Evolutionary conservation across 2,329 filamentous ascomycete genomes (phyloP).

Genomic region (Phoma sp.): DNA sequence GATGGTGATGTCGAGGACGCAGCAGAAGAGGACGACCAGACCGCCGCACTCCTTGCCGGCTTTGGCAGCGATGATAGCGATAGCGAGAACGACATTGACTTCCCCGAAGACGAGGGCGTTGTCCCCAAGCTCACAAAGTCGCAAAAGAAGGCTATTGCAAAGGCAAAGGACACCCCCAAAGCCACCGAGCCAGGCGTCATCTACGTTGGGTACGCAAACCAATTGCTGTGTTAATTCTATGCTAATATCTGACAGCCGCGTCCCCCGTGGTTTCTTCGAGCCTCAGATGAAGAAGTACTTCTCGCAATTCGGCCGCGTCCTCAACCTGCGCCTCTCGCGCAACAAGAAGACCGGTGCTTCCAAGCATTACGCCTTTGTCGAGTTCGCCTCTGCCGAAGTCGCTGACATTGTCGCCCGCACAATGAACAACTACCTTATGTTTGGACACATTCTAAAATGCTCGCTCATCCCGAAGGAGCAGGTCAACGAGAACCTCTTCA

Average conservation of each 20-base stretch:
- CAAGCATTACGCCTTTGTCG: constrained; percentile 94
- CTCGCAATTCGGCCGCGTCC: constrained; percentile 86
- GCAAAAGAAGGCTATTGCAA: constrained; percentile 53
- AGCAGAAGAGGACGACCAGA: constrained; percentile 54
- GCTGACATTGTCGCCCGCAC: constrained; percentile 92
- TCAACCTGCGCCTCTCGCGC: constrained; percentile 79
- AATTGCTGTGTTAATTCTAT: background rate
- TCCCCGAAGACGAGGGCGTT: constrained; percentile 49
- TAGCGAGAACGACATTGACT: constrained; percentile 41
- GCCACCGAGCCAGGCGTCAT: constrained; percentile 74
- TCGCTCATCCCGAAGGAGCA: constrained; percentile 77
- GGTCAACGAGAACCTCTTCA: constrained; percentile 82
- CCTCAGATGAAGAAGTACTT: constrained; percentile 94
- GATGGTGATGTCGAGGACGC: constrained; percentile 28
- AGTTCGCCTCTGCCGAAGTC: constrained; percentile 79
- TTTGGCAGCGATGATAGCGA: constrained; percentile 56
- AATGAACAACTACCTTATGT: constrained; percentile 97
- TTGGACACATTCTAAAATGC: constrained; percentile 91
- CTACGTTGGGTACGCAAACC: constrained; percentile 73
- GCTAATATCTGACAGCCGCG: constrained; percentile 60
- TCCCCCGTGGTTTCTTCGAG: constrained; percentile 97
- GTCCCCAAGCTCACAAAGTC: constrained; percentile 37
- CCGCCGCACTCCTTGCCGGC: constrained; percentile 58
- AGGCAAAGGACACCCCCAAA: constrained; percentile 58
- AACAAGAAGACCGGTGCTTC: constrained; percentile 90